Evolutionary conservation across 805 yeast species (phyloP).

Genomic region (Zygotorulaspora sp.): DNA sequence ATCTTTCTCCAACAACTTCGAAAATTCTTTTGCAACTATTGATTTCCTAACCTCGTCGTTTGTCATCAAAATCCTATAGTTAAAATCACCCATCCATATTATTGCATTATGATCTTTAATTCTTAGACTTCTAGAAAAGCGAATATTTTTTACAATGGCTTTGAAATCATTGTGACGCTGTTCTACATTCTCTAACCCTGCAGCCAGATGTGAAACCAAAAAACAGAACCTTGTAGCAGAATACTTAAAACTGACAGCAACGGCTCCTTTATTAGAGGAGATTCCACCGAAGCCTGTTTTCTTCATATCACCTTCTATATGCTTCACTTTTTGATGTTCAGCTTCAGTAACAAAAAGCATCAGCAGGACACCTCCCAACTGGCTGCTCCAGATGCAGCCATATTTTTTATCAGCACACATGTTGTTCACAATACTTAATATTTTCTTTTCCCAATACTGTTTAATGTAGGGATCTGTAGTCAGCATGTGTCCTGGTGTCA

Average conservation of each 20-base stretch:
- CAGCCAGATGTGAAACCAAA: constrained; percentile 86
- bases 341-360: constrained; percentile 60
- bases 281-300: constrained; percentile 95
- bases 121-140: constrained; percentile 53
- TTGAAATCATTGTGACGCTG: constrained; percentile 87
- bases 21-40: constrained; percentile 47
- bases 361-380: constrained; percentile 78
- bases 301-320: constrained; percentile 67
- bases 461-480: constrained; percentile 64
- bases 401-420: constrained; percentile 42
- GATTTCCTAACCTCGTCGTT: constrained; percentile 63
- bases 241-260: constrained; percentile 61
- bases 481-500: constrained; percentile 78
- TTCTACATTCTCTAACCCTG: constrained; percentile 75
- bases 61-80: constrained; percentile 70
- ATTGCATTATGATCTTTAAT: constrained; percentile 77
- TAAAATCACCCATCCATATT: constrained; percentile 92
- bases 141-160: constrained; percentile 63
- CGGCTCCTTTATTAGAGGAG: constrained; percentile 77
- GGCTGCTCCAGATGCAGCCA: constrained; percentile 64
- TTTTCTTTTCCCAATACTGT: constrained; percentile 60
- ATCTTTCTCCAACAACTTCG: constrained; percentile 60
- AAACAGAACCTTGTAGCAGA: constrained; percentile 71
- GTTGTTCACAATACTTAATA: constrained; percentile 45
- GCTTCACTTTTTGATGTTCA: constrained; percentile 48